These are phyloP conservation scores for Ceratocystiopsis brevicomis DNA, from an alignment of 2,329 filamentous ascomycete genomes.

Conservation along the genomic window DNA sequence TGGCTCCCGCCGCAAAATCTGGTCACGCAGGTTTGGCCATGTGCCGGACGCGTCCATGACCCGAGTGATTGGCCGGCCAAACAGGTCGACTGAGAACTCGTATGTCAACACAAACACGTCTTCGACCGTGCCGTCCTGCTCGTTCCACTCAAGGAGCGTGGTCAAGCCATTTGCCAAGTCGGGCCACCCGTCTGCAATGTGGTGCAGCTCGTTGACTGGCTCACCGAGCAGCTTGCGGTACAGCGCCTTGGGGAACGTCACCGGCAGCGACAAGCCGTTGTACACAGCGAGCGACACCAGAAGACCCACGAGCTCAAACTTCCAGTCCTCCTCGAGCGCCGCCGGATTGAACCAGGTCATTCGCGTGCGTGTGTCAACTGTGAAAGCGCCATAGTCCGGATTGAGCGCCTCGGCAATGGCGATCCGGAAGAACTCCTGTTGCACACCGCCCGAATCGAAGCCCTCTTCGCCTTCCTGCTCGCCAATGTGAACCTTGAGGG, in stretches of 20 bases:
- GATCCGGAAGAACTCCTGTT: slow-evolving; percentile 87
- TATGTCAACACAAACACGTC: slow-evolving; percentile 74
- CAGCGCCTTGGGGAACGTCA: slow-evolving; percentile 71
- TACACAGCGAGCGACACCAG: slow-evolving; percentile 81
- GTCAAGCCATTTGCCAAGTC: slow-evolving; percentile 58
- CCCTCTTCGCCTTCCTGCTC: slow-evolving; percentile 72
- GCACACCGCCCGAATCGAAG: slow-evolving; percentile 83
- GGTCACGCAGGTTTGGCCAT: slow-evolving; percentile 35
- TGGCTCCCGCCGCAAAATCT: background rate
- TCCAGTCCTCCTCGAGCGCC: slow-evolving; percentile 67
- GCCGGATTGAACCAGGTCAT: slow-evolving; percentile 80
- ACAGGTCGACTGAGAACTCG: slow-evolving; percentile 52
- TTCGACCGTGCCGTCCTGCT: slow-evolving; percentile 53
- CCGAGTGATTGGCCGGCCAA: slow-evolving; percentile 36
- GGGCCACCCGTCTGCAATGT: slow-evolving; percentile 78
- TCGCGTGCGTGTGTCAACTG: slow-evolving; percentile 52
- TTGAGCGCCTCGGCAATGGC: slow-evolving; percentile 63
- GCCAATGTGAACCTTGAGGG: slow-evolving; percentile 74
- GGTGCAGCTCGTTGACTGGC: slow-evolving; percentile 48
- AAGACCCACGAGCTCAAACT: slow-evolving; percentile 75
- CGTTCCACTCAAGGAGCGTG: slow-evolving; percentile 56
- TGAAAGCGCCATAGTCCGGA: slow-evolving; percentile 64
- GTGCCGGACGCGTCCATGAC: slow-evolving; percentile 29
- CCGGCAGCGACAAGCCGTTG: slow-evolving; percentile 78
- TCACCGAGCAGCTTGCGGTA: slow-evolving; percentile 63